Base-by-base conservation (phyloP, 352 stramenopile genomes). In the Phytophthora ramorum region DNA sequence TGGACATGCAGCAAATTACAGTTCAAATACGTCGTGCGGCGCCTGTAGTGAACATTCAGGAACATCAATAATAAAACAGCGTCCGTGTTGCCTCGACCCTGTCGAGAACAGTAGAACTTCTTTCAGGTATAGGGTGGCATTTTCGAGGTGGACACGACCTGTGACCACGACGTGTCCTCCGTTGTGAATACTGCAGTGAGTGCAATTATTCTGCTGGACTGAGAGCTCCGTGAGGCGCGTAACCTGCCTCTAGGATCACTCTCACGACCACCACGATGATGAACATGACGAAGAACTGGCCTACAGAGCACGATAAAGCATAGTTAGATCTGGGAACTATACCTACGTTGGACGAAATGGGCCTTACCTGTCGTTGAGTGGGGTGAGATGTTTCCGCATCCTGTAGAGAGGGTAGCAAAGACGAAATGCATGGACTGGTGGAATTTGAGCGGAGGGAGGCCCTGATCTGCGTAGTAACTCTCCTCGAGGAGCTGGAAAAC, bases 341-440 rank as follows among this genome's bases (percentile, higher is more conserved):
- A 28, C 24, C 24, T 28, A 28, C 24, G 4, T 28, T 2, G 24
- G 24, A 28, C 24, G 24, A 28, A 66, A 60, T n/a, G n/a, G n/a
- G n/a, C n/a, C n/a, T 41, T 58, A 86, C 75, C 84, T 43, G 66
- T 61, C 0, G 71, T 76, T 6, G 75, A 87, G 13, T 75, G 71
- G 10, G 81, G 78, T 2, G 77, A 77, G 20, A 90, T 89, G 44
- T 89, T 79, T 12, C 79, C 81, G 50, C 83, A 90, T 24, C 81
- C 81, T 0, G 81, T 90, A 1, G 79, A 79, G n/a, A 90, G 67
- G 3, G 81, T 90, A 26, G 87, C 81, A 41, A 90, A 87, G 19
- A 90, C 79, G 46, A 89, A 90, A 57, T 90, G 87, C 50, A 90
- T n/a, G n/a, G n/a, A n/a, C n/a, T n/a, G n/a, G n/a, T n/a, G n/a